Evolutionary conservation across 345 rosid species (phyloP).

Genomic region (Reutealis trisperma): DNA sequence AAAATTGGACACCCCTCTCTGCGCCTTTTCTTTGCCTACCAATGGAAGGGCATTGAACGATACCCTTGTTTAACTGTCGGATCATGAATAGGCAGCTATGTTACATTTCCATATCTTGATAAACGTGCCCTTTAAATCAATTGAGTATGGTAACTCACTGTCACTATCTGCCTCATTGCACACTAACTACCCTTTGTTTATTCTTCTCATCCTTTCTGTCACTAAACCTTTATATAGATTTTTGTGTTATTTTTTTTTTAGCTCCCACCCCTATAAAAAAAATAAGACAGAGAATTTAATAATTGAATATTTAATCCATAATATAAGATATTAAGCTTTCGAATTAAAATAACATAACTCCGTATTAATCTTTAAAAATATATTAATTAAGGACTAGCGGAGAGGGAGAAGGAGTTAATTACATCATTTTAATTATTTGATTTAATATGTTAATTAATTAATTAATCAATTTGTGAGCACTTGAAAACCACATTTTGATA

Average conservation of each 20-base stretch:
- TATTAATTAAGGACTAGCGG: neutral
- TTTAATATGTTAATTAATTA: neutral
- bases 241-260: neutral
- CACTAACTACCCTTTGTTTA: neutral
- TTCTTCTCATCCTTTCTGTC: neutral
- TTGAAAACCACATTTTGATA: neutral
- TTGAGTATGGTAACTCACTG: conserved; percentile 4
- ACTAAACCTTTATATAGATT: neutral
- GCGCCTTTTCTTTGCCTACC: conserved; percentile 31
- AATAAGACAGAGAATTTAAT: neutral
- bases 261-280: neutral
- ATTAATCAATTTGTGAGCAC: neutral
- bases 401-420: neutral
- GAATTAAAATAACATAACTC: too few species aligned
- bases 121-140: conserved; percentile 31
- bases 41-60: conserved; percentile 50
- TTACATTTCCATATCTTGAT: conserved; percentile 40
- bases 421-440: too few species aligned
- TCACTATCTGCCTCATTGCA: conserved; percentile 5
- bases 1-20: too few species aligned
- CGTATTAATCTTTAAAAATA: too few species aligned
- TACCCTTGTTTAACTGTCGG: conserved; percentile 59
- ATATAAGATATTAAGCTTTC: too few species aligned
- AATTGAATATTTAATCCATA: too few species aligned
- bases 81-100: conserved; percentile 43